Conservation (phyloP, 225 moss, liverwort and hornwort genomes). For the Asterella californica region DNA sequence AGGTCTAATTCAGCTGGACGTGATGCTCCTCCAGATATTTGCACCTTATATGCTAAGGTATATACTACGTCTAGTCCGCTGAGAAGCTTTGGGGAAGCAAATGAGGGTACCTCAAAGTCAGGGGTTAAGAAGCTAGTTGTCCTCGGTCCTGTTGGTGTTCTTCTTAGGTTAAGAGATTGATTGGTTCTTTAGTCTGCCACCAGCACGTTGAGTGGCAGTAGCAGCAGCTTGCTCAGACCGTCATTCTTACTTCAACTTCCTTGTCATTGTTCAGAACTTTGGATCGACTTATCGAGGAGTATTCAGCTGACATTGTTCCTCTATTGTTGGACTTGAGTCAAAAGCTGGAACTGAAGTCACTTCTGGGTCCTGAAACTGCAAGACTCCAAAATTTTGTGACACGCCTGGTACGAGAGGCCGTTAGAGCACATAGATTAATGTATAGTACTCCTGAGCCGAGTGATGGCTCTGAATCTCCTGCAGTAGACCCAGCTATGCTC, state of each 20-base stretch:
- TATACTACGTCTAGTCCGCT: neutral
- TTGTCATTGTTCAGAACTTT: slow-evolving; percentile 47
- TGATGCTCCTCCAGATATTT: slow-evolving; percentile 65
- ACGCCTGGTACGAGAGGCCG: slow-evolving; percentile 43
- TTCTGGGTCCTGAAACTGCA: slow-evolving; percentile 32
- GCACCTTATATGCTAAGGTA: slow-evolving; percentile 69
- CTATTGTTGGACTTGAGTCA: slow-evolving; percentile 57
- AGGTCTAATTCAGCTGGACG: slow-evolving; percentile 72
- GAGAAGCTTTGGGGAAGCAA: neutral
- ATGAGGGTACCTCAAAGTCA: neutral
- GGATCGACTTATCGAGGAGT: slow-evolving; percentile 44
- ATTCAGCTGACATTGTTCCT: slow-evolving; percentile 59
- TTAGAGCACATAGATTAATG: slow-evolving; percentile 24
- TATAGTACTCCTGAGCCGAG: slow-evolving; percentile 18
- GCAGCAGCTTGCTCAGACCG: neutral
- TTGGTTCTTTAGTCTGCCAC: neutral
- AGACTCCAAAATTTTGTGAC: slow-evolving; percentile 48
- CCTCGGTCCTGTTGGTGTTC: neutral
- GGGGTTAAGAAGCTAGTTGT: neutral
- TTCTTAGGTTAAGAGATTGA: neutral
- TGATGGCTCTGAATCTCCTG: slow-evolving; percentile 31
- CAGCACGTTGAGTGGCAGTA: neutral
- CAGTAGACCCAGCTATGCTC: slow-evolving; percentile 56
- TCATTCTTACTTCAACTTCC: neutral
- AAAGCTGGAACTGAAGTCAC: slow-evolving; percentile 51